Base-by-base conservation (phyloP, 1,284 basidiomycete genomes). In the Sporisorium reilianum region DNA sequence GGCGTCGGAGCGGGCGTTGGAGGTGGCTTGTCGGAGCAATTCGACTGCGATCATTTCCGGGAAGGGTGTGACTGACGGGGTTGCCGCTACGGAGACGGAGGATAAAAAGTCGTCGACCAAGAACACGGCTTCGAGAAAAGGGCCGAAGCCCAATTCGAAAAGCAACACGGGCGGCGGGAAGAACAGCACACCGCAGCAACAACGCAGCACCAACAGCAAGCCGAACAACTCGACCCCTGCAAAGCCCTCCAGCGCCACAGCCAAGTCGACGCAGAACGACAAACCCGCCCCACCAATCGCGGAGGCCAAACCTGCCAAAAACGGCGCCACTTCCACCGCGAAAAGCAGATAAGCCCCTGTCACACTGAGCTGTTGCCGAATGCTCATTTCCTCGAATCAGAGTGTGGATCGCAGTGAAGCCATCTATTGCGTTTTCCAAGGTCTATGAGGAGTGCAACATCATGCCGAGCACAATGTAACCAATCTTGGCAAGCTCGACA, bases 11-110 rank as follows among this genome's bases (percentile, higher is more conserved):
- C 32, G 58, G 5, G 73, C 73, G 25, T 46, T 75, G 41, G 56
- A 75, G 3, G 67, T 61, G 0, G 73, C 73, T 0, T 75, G 73
- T 32, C 26, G 48, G 2, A 51, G 12, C 51, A 64, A 75, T 32
- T 75, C 73, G 5, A 75, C 68, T 12, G 54, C 68, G 2, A 75
- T 75, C 6, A 1, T 67, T n/a, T 23, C 63, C 2, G 25, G 32
- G 0, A 48, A 41, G 16, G 6, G 16, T 5, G 28, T 4, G 28
- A 25, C 26, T 14, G 46, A 14, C 8, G 38, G 38, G 4, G 18
- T 16, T 12, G 5, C 45, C 22, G 5, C 23, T 16, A 34, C 50
- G 30, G 38, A 50, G 20, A 32, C 42, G 41, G 26, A 16, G 40
- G 20, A 44, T 0, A n/a, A 32, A 26, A 32, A n/a, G 34, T 30